Percentiles rank a stretch among this genome's conserved stretches.
Evolutionary conservation across 163 green algal genomes (phyloP).

Genomic region (Volvox carteri): DNA sequence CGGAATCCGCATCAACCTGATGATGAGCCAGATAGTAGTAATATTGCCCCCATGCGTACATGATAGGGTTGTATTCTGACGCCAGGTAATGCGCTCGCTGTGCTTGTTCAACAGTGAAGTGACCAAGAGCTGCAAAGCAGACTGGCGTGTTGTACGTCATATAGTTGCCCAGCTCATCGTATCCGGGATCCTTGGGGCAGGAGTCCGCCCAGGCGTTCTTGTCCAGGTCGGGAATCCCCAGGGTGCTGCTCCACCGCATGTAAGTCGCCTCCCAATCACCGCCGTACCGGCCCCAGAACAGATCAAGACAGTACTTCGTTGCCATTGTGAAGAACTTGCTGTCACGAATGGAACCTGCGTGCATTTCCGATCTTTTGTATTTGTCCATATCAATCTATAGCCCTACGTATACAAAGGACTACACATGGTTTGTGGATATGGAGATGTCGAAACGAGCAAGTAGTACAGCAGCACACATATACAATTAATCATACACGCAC

Average conservation of each 20-base stretch:
- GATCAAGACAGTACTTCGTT: not conserved
- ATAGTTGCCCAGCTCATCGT: conserved; percentile 49
- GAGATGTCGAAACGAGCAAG: no score
- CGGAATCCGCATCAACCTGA: no score
- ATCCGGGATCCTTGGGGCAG: not conserved
- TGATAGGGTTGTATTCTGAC: not conserved
- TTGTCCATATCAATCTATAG: no score
- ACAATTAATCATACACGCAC: no score
- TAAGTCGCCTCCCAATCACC: not conserved
- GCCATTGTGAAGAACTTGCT: not conserved
- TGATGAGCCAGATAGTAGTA: no score
- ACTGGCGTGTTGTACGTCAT: conserved; percentile 34
- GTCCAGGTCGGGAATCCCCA: conserved; percentile 27
- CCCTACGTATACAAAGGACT: no score
- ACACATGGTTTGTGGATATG: no score
- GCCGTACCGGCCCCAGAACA: conserved; percentile 23
- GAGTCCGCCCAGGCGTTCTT: conserved; percentile 42
- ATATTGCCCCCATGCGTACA: conserved; percentile 32
- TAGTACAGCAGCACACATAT: no score
- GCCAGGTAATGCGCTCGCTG: conserved; percentile 3
- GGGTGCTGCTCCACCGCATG: not conserved
- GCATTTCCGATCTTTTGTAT: no score
- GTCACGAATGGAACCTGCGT: not conserved
- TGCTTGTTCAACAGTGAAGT: conserved; percentile 7
- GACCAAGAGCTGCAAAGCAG: conserved; percentile 8